Evolutionary conservation across 2,329 filamentous ascomycete genomes (phyloP), one percentile per base, ranked within the genome.

Genomic region (Ciborinia camelliae): DNA sequence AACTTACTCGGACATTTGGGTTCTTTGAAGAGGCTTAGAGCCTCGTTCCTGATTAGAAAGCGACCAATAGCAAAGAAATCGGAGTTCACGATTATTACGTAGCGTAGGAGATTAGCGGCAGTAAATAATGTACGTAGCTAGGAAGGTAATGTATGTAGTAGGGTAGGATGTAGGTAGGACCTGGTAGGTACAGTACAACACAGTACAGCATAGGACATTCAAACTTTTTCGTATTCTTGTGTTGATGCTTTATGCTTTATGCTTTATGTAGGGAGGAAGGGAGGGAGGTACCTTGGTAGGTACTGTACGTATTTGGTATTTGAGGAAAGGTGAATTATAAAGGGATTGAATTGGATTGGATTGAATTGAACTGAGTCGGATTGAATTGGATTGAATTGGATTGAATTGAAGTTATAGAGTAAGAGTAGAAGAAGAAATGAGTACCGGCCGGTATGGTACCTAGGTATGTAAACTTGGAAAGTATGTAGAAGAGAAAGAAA

Each of bases 1-100:
- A 37, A 55, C 58, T 45, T 47, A 65, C 59, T 65, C 66, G 39
- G 63, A 53, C 45, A 63, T 67, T 60, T 47, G 30, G n/a, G 20
- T 23, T 53, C 39, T 54, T 54, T 28, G 26, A 54, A 47, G 60
- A 55, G 60, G 60, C 60, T 62, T 55, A 62, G 60, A 62, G 60
- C 60, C 60, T 62, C 50, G 60, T 62, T 57, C 60, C 50, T n/a
- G 60, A 62, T 53, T 55, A 54, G 60, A 62, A 54, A 35, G 37
- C 48, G 37, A 30, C 39, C 50, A 43, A 39, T n/a, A n/a, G n/a
- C n/a, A n/a, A n/a, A 62, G 48, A 53, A 45, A 55, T 43, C 39
- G 26, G 39, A 58, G 54, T 58, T 58, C 39, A 58, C 54, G 54
- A 58, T 59, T 59, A 58, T 58, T 58, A 58, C 54, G 54, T 58